Evolutionary conservation across 2,329 filamentous ascomycete species (phyloP).

Genomic region (Colletotrichum liriopes): DNA sequence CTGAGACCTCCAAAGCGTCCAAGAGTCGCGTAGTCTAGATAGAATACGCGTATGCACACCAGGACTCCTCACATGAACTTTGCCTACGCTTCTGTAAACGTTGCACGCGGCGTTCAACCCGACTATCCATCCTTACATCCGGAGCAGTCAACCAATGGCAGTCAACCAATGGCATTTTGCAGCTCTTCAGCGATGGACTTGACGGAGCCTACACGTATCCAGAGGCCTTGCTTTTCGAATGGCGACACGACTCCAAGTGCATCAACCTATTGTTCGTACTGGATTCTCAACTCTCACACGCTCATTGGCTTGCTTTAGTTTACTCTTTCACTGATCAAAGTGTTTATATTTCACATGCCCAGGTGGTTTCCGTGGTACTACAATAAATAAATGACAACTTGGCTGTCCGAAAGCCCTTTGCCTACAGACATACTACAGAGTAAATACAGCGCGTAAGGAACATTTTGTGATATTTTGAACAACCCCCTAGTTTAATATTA

Average conservation of each 20-base stretch:
- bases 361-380: no score
- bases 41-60: not conserved
- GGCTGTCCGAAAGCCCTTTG: no score
- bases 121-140: not conserved
- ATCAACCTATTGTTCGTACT: no score
- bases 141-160: not conserved
- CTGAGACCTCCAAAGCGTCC: not conserved
- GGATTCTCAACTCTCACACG: no score
- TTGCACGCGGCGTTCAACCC: not conserved
- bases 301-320: no score
- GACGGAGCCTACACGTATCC: not conserved
- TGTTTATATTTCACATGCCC: no score
- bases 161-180: not conserved
- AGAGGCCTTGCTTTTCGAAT: not conserved
- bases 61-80: not conserved
- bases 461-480: not conserved
- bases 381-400: no score
- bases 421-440: no score
- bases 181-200: not conserved
- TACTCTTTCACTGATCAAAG: no score
- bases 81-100: not conserved
- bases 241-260: no score
- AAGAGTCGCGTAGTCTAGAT: not conserved
- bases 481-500: no score
- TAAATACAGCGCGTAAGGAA: no score